Conservation (phyloP, 192 early-diverging fungal species). For the Podila epicladia region DNA sequence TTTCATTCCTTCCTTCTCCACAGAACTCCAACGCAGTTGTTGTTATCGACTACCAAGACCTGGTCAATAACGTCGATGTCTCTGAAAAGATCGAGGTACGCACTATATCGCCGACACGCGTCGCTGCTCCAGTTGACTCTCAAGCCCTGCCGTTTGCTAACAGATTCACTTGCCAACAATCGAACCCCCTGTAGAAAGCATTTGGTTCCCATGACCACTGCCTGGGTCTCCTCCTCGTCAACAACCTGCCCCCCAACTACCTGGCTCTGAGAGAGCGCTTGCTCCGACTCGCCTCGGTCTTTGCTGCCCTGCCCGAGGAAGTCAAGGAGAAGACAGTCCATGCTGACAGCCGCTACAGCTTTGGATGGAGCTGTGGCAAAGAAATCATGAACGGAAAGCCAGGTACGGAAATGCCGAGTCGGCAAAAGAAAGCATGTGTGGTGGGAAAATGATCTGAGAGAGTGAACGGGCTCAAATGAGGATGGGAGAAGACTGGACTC, state of each 20-base stretch:
- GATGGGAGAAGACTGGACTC: neutral
- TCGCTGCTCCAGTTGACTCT: no score
- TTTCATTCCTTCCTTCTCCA: conserved; percentile 2
- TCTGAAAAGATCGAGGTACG: conserved; percentile 41
- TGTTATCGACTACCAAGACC: conserved; percentile 59
- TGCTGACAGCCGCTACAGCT: conserved; percentile 61
- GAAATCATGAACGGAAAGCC: conserved; percentile 74
- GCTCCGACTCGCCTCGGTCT: conserved; percentile 58
- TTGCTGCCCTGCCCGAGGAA: conserved; percentile 64
- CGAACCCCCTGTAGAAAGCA: conserved; percentile 34
- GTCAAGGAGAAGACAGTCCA: conserved; percentile 60
- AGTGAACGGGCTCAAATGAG: neutral
- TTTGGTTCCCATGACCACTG: conserved; percentile 64
- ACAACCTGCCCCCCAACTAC: conserved; percentile 61
- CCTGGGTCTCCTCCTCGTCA: conserved; percentile 66
- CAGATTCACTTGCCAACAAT: no score
- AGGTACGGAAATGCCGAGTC: conserved; percentile 48
- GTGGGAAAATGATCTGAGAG: neutral
- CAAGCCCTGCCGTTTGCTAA: no score
- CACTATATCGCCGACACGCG: no score
- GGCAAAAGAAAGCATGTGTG: neutral
- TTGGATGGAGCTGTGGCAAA: conserved; percentile 79
- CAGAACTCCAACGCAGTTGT: conserved; percentile 43
- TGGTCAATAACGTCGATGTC: conserved; percentile 54
- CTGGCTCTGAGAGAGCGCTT: conserved; percentile 55